phyloP scores from a whole-genome alignment of 805 yeast species.

The Peterozyma xylosa region DNA sequence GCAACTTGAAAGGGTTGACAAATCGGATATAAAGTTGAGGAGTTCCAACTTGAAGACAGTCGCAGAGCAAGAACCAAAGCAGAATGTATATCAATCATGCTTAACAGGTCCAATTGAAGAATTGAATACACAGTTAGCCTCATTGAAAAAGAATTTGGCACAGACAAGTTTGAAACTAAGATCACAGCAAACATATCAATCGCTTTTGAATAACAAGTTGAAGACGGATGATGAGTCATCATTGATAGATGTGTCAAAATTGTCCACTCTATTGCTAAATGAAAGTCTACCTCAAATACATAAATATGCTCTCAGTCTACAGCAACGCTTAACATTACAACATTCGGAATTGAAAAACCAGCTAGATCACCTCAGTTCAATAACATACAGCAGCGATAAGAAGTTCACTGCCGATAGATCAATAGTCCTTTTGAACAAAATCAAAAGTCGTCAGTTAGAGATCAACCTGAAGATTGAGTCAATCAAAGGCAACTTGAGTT shows the following conservation, averaged over 20 bases:
- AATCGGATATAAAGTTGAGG: neutral
- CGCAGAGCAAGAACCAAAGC: neutral
- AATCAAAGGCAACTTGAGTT: neutral
- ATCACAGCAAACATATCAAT: neutral
- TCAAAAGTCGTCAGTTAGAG: neutral
- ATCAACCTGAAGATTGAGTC: no score
- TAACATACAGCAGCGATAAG: neutral
- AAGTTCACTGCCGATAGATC: neutral
- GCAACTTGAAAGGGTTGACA: neutral
- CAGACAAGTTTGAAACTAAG: neutral
- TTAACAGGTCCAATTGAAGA: conserved; percentile 1
- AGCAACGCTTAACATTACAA: conserved; percentile 29
- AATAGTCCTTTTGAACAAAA: neutral
- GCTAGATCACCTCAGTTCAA: neutral
- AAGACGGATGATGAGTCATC: neutral
- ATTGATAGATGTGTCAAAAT: neutral
- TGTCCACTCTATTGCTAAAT: neutral
- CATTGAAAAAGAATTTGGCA: neutral
- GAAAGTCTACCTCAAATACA: conserved; percentile 12
- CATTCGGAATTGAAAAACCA: conserved; percentile 27
- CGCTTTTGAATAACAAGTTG: neutral
- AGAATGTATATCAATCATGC: neutral
- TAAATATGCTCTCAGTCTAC: conserved; percentile 26
- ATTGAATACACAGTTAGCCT: neutral
- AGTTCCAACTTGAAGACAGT: neutral